Base-by-base conservation (phyloP, 192 early-diverging fungal genomes). In the Coemansia sp. region DNA sequence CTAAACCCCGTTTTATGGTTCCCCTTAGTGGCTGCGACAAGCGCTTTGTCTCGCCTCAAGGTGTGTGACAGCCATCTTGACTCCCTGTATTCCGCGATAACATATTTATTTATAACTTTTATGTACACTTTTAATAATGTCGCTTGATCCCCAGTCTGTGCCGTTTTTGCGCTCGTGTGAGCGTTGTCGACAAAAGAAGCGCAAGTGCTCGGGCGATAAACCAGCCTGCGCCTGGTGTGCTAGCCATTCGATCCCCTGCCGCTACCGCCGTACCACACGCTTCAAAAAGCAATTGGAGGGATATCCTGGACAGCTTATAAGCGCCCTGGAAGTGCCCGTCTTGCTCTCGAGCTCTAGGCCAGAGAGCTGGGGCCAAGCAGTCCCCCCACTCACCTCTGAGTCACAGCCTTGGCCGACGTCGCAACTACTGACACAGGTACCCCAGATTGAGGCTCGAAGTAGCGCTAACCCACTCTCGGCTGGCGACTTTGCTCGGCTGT, bases 161-260 rank as follows among this genome's bases (percentile, higher is more conserved):
- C 81, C 81, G 31, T 83, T 83, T 53, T 64, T 83, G 62, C 75
- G 66, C 50, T 78, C 83, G 6, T 85, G 83, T 62, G 83, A 85
- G 74, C 69, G 77, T 25, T 85, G 83, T 34, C 66, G 83, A 5
- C 72, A 75, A 31, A 80, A 81, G 60, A 85, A 85, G 72, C 75
- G 77, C 62, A 77, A 74, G 69, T 85, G 83, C 64, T 69, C 72
- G 2, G 78, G 83, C 37, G 75, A 80, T 1, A 73, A 72, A 50
- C 83, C 83, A 2, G 73, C 78, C 23, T 85, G 83, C 14, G 70
- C 75, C 11, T 79, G 76, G 73, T 85, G 83, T 64, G 61, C 63
- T 41, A 62, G 58, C 19, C 81, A 83, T 64, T 67, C 42, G 34
- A 72, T 78, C 9, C 76, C 75, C 12, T 83, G 81, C 34, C 66